A percentile compares a stretch with the other conserved stretches of the same genome.
phyloP scores from a whole-genome alignment of 306 rosid species.

The Quercus parvula region DNA sequence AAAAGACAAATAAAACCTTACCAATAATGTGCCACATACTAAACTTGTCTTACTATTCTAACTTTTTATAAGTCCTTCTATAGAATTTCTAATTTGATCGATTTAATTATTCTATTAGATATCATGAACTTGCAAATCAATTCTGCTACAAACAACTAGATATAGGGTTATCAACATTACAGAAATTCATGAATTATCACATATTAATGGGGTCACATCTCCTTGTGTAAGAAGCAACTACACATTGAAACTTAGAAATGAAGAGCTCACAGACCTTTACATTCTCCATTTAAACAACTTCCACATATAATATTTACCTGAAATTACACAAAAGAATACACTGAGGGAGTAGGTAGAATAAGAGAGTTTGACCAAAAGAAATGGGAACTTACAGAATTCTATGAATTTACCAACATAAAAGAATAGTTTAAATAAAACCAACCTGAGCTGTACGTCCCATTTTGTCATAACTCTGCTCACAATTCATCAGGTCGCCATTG shows the following conservation, averaged over 20 bases:
- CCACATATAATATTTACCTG: slow-evolving; percentile 91
- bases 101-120: not conserved
- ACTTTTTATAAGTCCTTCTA: not conserved
- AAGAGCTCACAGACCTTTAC: slow-evolving; percentile 61
- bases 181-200: not conserved
- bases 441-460: slow-evolving; percentile 96
- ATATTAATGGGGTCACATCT: not conserved
- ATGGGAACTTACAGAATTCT: not conserved
- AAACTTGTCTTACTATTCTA: not conserved
- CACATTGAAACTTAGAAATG: not conserved
- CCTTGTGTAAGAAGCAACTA: not conserved
- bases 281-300: slow-evolving; percentile 67
- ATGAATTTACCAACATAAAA: not conserved
- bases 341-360: slow-evolving; percentile 20
- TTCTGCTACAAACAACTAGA: slow-evolving; percentile 16
- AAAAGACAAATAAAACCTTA: not conserved
- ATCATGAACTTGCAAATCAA: slow-evolving; percentile 14
- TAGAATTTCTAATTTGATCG: not conserved
- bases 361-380: slow-evolving; percentile 7
- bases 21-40: not conserved
- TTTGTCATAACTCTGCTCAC: slow-evolving; percentile 80
- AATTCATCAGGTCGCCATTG: slow-evolving; percentile 72
- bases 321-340: slow-evolving; percentile 27
- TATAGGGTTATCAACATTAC: not conserved
- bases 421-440: slow-evolving; percentile 21